Evolutionary conservation across 2,329 filamentous ascomycete genomes (phyloP), one percentile per base, ranked within the genome.

Genomic region (Talaromyces sp.): DNA sequence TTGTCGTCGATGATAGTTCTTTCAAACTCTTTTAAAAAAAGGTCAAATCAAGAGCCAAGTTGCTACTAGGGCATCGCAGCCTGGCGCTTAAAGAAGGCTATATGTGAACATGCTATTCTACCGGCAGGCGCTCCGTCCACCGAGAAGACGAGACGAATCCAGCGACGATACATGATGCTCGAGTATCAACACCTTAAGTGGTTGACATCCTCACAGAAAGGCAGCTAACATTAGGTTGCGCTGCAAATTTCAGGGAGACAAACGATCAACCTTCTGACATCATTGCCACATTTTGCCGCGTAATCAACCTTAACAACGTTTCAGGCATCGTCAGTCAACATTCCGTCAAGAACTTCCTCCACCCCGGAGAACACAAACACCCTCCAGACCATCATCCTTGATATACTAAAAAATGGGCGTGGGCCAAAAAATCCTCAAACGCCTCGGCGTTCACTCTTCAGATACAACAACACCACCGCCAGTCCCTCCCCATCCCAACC

Each of bases 371-470:
- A 6, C n/a, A 7, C 21, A 5, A 35, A 4, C 11, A 23, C 9
- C 33, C 37, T 21, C 5, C 42, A 52, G 52, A 23, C 9, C 40
- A 37, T 5, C 5, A 46, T 46, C 39, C 8, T 18, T 16, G 16
- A 48, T 28, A 52, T 12, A 33, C 6, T n/a, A 35, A 61, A n/a
- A 35, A 4, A 61, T 61, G 59, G 59, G 59, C 37, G 3, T 75
- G 5, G 70, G 72, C 21, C 72, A 75, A 35, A 75, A 73, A 62
- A 66, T 75, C 25, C 67, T 75, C 46, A 71, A 73, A 18, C 68
- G 65, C 25, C 61, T 75, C 3, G 71, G 72, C 14, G 9, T 61
- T 23, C 28, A 50, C 6, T 4, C 48, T 4, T 40, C 16, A 37
- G 39, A 40, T n/a, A 9, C 18, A 23, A 12, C 39, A 33, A 8